Evolutionary conservation across 192 early-diverging fungal species (phyloP).

Genomic region (Gaertneriomyces semiglobifer): DNA sequence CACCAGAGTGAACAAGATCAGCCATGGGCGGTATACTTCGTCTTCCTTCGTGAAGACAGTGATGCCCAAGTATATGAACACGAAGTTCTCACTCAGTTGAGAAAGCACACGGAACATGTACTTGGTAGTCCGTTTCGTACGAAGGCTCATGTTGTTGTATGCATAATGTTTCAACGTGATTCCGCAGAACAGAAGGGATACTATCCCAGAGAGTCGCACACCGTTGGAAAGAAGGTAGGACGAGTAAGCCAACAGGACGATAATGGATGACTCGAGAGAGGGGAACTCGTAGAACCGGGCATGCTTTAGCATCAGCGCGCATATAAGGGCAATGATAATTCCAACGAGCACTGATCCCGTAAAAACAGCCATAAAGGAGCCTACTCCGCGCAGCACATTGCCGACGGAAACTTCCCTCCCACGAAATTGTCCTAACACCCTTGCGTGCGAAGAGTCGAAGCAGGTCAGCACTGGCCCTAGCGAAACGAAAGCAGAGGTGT

Average conservation of each 20-base stretch:
- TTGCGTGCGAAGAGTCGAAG: conserved; percentile 20
- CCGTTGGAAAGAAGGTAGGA: conserved; percentile 89
- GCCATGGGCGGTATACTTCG: conserved; percentile 24
- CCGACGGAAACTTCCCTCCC: conserved; percentile 57
- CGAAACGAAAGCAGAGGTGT: not conserved
- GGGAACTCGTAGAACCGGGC: conserved; percentile 78
- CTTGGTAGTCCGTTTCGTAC: conserved; percentile 77
- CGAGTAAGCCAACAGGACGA: conserved; percentile 83
- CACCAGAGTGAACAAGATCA: conserved; percentile 46
- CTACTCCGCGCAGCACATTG: conserved; percentile 40
- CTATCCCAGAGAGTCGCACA: conserved; percentile 86
- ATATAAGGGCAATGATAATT: conserved; percentile 67
- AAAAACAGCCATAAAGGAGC: conserved; percentile 81
- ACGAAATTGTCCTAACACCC: conserved; percentile 72
- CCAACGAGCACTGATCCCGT: conserved; percentile 80
- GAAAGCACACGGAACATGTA: conserved; percentile 91
- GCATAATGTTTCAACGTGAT: conserved; percentile 93
- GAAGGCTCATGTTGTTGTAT: conserved; percentile 80
- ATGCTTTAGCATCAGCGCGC: conserved; percentile 85
- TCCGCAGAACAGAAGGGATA: conserved; percentile 88
- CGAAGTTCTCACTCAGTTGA: conserved; percentile 92
- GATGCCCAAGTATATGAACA: conserved; percentile 94
- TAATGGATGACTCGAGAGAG: conserved; percentile 81
- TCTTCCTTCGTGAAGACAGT: conserved; percentile 82
- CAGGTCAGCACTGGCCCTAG: not conserved